phyloP scores from a whole-genome alignment of 2,329 filamentous ascomycete genomes.

The Mollisiaceae sp. region DNA sequence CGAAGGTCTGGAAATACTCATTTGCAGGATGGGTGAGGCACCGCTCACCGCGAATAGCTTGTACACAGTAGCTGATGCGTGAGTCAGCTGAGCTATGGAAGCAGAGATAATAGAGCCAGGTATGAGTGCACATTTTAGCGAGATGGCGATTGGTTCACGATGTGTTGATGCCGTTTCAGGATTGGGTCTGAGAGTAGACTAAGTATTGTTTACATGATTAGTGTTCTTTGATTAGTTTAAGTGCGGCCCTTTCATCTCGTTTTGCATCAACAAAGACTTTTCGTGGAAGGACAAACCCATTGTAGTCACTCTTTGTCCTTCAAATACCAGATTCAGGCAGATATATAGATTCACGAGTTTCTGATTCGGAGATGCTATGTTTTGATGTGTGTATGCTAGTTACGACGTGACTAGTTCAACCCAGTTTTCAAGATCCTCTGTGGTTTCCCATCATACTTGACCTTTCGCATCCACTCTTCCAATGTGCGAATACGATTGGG shows the following conservation, averaged over 20 bases:
- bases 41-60: not conserved
- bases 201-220: too few species aligned
- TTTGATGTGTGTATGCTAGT: too few species aligned
- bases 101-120: not conserved
- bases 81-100: not conserved
- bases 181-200: not conserved
- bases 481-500: slow-evolving; percentile 52
- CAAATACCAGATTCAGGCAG: too few species aligned
- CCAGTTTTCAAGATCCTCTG: slow-evolving; percentile 17
- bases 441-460: slow-evolving; percentile 26
- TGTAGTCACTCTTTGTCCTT: too few species aligned
- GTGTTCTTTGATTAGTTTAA: too few species aligned
- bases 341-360: too few species aligned
- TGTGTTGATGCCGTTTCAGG: not conserved
- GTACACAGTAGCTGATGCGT: not conserved
- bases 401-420: not conserved
- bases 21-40: not conserved
- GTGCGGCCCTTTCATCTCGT: too few species aligned
- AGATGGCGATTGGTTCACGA: not conserved
- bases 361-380: too few species aligned
- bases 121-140: not conserved
- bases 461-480: slow-evolving; percentile 53
- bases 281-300: too few species aligned
- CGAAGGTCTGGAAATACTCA: slow-evolving; percentile 1
- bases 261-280: too few species aligned